Base-by-base conservation (phyloP, 2,329 filamentous ascomycete genomes). In the Beauveria sp. region DNA sequence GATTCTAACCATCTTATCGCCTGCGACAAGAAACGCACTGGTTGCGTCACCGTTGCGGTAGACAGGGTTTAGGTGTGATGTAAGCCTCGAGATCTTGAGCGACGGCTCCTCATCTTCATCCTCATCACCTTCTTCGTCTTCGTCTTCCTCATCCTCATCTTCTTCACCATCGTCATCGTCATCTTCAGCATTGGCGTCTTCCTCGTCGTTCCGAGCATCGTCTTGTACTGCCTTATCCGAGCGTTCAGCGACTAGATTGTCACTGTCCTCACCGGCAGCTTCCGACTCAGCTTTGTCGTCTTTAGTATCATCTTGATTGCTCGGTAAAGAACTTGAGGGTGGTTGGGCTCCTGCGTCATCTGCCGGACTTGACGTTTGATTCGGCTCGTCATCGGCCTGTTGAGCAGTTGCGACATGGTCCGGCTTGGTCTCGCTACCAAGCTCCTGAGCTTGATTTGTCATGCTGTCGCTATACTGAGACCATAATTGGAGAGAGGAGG, bases 41-140 rank as follows among this genome's bases (percentile, higher is more conserved):
- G 93, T 97, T 67, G 92, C 91, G 82, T 99, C 95, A 68, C 91
- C 93, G 77, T 96, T 96, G 63, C 92, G 88, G 77, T 99, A 99
- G 40, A 97, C 84, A 49, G 88, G 80, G 28, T 83, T 86, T 64
- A 99, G 78, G 69, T 88, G 88, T 64, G 87, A 88, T 8, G 95
- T 98, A 67, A 98, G 77, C 54, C 91, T 88, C 56, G 88, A 89
- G 73, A 97, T 97, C 76, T 99, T 99, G 69, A 99, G 84, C 70
- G 88, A 89, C 31, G 95, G 96, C 75, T 98, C 93, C 20, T 98
- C 93, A 6, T 97, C 93, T 3, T 95, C 92, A 0, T 93, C 91
- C 0, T 96, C 91, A 0, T 89, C 87, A 0, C 90, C 88, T 0
- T 91, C 88, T 0, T 87, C 86, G 0, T 86, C 84, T 0, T 87